Evolutionary conservation across 2,329 filamentous ascomycete genomes (phyloP).

Genomic region (Colletotrichum kahawae): DNA sequence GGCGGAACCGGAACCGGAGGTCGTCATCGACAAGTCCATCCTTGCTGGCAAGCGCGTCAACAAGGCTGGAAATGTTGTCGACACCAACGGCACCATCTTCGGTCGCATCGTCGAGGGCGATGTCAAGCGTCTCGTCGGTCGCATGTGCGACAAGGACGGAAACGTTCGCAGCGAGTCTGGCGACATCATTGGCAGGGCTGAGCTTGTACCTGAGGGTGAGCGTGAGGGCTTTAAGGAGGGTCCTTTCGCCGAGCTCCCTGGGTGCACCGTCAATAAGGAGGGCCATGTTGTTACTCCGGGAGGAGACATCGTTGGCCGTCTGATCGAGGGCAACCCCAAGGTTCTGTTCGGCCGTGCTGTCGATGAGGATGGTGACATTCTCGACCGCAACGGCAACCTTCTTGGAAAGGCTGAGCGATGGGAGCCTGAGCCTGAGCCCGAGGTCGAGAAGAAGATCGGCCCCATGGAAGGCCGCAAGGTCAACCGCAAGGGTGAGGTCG

Average conservation of each 20-base stretch:
- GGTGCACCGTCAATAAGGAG: conserved; percentile 70
- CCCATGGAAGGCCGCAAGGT: conserved; percentile 59
- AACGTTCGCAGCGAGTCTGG: conserved; percentile 77
- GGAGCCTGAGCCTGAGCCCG: conserved; percentile 50
- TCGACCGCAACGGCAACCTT: conserved; percentile 74
- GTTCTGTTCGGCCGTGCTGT: conserved; percentile 74
- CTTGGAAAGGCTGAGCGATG: conserved; percentile 65
- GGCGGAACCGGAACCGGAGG: conserved; percentile 51
- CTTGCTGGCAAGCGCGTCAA: conserved; percentile 75
- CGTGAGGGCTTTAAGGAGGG: conserved; percentile 67
- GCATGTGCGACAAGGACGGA: conserved; percentile 74
- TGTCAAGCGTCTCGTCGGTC: conserved; percentile 65
- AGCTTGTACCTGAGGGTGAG: conserved; percentile 72
- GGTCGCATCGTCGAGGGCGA: conserved; percentile 73
- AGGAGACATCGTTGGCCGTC: conserved; percentile 74
- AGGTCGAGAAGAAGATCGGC: conserved; percentile 56
- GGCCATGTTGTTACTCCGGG: conserved; percentile 69
- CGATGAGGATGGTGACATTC: conserved; percentile 82
- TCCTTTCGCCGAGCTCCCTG: conserved; percentile 70
- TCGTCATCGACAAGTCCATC: conserved; percentile 60
- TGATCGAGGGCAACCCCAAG: conserved; percentile 75
- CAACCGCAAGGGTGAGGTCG: conserved; percentile 64
- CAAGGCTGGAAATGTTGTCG: conserved; percentile 69
- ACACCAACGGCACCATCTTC: conserved; percentile 58
- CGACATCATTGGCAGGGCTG: conserved; percentile 70